These are phyloP conservation scores for Daedaleopsis nitida DNA, from an alignment of 768 basidiomycete species.

Conservation along the genomic window DNA sequence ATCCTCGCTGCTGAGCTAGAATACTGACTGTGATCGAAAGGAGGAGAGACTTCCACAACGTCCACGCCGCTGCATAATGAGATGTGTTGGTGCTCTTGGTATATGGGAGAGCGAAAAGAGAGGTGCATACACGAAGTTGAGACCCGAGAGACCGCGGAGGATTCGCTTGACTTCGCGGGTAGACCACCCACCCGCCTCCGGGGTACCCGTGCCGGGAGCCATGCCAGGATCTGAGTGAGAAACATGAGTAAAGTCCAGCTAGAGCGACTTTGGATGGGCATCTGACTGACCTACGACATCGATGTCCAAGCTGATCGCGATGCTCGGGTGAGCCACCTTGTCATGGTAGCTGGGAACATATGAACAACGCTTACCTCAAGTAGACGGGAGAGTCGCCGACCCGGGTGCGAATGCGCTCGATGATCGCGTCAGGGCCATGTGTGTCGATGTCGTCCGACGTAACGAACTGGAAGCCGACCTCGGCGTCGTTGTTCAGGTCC, in stretches of 20 bases:
- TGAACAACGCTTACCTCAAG: conserved; percentile 57
- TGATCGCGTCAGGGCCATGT: conserved; percentile 67
- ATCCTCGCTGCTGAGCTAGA: background rate
- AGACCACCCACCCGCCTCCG: conserved; percentile 85
- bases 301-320: conserved; percentile 64
- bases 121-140: conserved; percentile 74
- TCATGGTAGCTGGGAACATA: conserved; percentile 8
- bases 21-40: conserved; percentile 65
- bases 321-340: background rate
- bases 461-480: conserved; percentile 81
- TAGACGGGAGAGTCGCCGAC: conserved; percentile 79
- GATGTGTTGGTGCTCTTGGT: background rate
- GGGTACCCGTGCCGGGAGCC: conserved; percentile 83
- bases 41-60: conserved; percentile 73
- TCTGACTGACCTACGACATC: conserved; percentile 67
- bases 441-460: conserved; percentile 85
- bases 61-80: conserved; percentile 63
- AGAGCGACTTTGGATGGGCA: too few relatives aligned
- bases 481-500: conserved; percentile 69
- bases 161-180: conserved; percentile 80
- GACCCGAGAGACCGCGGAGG: conserved; percentile 72
- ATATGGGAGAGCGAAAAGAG: background rate
- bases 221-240: conserved; percentile 62
- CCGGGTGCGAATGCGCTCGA: conserved; percentile 67
- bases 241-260: background rate